These are phyloP conservation scores for Annulohypoxylon nitens DNA, from an alignment of 495 filamentous ascomycete species.

Conservation along the genomic window DNA sequence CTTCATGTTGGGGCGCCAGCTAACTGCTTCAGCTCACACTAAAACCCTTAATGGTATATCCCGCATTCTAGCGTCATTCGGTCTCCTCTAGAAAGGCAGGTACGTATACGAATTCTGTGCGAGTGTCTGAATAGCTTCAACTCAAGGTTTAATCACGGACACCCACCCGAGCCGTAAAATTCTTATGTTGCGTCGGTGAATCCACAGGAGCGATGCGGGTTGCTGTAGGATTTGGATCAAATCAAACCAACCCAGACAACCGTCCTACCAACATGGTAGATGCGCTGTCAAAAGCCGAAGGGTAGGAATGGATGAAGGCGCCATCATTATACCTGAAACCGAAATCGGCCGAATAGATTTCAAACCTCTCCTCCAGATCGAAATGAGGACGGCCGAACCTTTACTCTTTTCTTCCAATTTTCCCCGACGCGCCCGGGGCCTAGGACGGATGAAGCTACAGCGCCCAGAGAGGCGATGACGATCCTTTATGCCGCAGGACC, in stretches of 20 bases:
- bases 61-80: background rate
- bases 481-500: constrained; percentile 1
- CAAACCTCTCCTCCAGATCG: background rate
- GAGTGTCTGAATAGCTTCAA: constrained; percentile 7
- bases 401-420: background rate
- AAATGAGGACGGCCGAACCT: background rate
- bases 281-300: background rate
- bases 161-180: constrained; percentile 2
- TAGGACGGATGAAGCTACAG: constrained; percentile 3
- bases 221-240: constrained; percentile 1
- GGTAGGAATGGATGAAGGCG: background rate
- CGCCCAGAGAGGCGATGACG: background rate
- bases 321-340: constrained; percentile 9
- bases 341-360: constrained; percentile 7
- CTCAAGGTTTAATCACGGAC: background rate
- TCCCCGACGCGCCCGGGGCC: background rate
- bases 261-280: background rate
- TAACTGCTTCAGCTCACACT: background rate
- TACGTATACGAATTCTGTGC: background rate
- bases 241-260: background rate
- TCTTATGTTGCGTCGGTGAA: background rate
- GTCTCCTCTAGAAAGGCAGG: constrained; percentile 8
- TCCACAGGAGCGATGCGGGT: background rate
- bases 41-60: background rate
- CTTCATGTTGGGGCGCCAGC: background rate